These are phyloP conservation scores for Candida boleticola DNA, from an alignment of 805 yeast genomes.

Conservation along the genomic window DNA sequence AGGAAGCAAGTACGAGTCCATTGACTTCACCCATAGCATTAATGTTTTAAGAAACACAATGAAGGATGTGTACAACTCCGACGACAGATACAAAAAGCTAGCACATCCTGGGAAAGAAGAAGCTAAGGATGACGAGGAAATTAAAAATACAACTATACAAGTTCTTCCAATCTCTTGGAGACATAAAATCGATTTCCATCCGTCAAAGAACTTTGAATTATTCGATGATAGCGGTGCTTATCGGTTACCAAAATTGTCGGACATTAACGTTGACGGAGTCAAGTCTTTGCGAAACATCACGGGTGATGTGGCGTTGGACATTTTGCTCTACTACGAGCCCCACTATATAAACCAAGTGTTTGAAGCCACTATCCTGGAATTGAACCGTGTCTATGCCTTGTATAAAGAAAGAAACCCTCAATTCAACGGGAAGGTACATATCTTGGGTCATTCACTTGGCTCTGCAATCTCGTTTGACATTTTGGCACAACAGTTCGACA, in stretches of 20 bases:
- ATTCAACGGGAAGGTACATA: constrained; percentile 77
- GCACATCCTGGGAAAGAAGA: constrained; percentile 33
- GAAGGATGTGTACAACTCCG: constrained; percentile 46
- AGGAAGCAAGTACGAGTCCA: constrained; percentile 73
- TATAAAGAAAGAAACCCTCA: constrained; percentile 65
- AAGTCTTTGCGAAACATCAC: constrained; percentile 71
- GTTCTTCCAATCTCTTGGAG: constrained; percentile 93
- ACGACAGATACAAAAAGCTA: constrained; percentile 36
- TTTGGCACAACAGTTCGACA: constrained; percentile 44
- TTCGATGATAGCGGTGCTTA: constrained; percentile 35
- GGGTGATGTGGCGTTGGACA: constrained; percentile 86
- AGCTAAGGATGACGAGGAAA: constrained; percentile 14
- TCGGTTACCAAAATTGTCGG: constrained; percentile 60
- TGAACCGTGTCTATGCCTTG: constrained; percentile 59
- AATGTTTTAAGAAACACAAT: constrained; percentile 61
- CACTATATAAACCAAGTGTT: constrained; percentile 60
- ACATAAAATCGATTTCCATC: constrained; percentile 64
- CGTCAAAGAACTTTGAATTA: constrained; percentile 39
- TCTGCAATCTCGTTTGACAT: constrained; percentile 82
- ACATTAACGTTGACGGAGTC: constrained; percentile 76
- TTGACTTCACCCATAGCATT: constrained; percentile 84
- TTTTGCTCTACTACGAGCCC: constrained; percentile 76
- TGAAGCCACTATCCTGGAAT: constrained; percentile 56
- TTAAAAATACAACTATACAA: constrained; percentile 61
- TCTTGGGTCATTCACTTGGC: constrained; percentile 91